Base-by-base conservation (phyloP, 139 green algal genomes). In the Chlorella sorokiniana region DNA sequence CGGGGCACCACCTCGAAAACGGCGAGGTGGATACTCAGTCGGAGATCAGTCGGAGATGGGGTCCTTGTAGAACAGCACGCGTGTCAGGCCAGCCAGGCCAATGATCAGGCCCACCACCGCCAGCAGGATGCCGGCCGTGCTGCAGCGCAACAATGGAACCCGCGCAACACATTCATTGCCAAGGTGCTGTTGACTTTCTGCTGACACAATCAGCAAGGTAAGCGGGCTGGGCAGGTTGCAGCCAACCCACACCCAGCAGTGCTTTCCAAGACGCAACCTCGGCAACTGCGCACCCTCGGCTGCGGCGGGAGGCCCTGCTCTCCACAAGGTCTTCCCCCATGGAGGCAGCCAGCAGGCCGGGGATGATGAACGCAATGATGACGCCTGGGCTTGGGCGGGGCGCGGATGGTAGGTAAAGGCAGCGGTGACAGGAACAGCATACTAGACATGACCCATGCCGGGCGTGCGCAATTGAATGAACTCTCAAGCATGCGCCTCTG, bases 361-460 rank as follows among this genome's bases (percentile, higher is more conserved):
- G 82, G 63, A 86, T 51, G 4, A 86, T 37, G 23, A 86, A 76
- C 7, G 82, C 73, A 31, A 86, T 76, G 5, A 82, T 33, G 31
- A 83, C 74, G 44, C 82, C 82, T 82, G 82, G 3, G 38, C 11
- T 3, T 2, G n/a, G 33, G 63, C 1, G 8, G 18, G 62, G 62
- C 1, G 62, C 9, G 22, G 35, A n/a, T 25, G 25, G 59, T 9
- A 61, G 3, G 52, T 23, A 10, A 4, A 16, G 14, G 48, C 48
- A 25, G 14, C 48, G 11, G 48, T 59, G 11, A 59, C 48, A 16
- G 16, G 16, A 16, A 16, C 16, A 25, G 48, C 48, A 59, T 16
- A 11, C 48, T 25, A 59, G 16, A 59, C 48, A 11, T 59, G 11
- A 16, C 48, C 48, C 48, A 59, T 25, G 48, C 11, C 16, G 48